These are phyloP conservation scores for Xylaria sp. DNA, from an alignment of 2,329 filamentous ascomycete species.

Conservation along the genomic window DNA sequence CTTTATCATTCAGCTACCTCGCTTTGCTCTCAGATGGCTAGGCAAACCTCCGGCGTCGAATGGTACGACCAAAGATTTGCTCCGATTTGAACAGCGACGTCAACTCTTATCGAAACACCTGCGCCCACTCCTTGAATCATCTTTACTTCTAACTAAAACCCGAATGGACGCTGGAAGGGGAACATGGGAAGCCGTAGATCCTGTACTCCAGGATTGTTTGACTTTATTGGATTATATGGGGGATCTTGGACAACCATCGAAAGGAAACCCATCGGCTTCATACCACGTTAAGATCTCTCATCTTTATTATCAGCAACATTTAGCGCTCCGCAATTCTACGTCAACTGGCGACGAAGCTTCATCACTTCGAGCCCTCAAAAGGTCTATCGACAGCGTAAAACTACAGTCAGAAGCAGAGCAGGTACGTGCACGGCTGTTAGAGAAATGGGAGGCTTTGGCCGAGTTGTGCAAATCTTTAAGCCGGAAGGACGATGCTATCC, in stretches of 20 bases:
- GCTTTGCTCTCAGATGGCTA: slow-evolving; percentile 66
- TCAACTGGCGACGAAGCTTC: slow-evolving; percentile 49
- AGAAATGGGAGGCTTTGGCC: slow-evolving; percentile 71
- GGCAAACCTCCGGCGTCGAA: slow-evolving; percentile 60
- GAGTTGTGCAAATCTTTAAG: slow-evolving; percentile 62
- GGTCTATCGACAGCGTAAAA: slow-evolving; percentile 68
- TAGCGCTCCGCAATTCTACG: slow-evolving; percentile 54
- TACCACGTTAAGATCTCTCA: slow-evolving; percentile 73
- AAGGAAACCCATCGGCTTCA: slow-evolving; percentile 43
- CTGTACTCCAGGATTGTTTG: slow-evolving; percentile 62
- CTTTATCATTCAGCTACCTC: slow-evolving; percentile 63
- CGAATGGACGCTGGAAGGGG: slow-evolving; percentile 54
- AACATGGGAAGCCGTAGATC: slow-evolving; percentile 62
- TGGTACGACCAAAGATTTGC: slow-evolving; percentile 59
- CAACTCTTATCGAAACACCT: slow-evolving; percentile 58
- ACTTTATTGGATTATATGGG: slow-evolving; percentile 60
- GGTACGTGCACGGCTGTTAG: slow-evolving; percentile 62
- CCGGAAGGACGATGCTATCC: slow-evolving; percentile 61
- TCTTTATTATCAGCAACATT: slow-evolving; percentile 70
- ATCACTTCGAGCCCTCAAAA: slow-evolving; percentile 63
- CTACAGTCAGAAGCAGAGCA: slow-evolving; percentile 59
- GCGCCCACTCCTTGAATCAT: slow-evolving; percentile 64
- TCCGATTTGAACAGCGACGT: slow-evolving; percentile 67
- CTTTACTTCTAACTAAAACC: slow-evolving; percentile 61
- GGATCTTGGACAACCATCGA: slow-evolving; percentile 41